Base-by-base conservation (phyloP, 139 green algal species). In the Micromonas commoda region DNA sequence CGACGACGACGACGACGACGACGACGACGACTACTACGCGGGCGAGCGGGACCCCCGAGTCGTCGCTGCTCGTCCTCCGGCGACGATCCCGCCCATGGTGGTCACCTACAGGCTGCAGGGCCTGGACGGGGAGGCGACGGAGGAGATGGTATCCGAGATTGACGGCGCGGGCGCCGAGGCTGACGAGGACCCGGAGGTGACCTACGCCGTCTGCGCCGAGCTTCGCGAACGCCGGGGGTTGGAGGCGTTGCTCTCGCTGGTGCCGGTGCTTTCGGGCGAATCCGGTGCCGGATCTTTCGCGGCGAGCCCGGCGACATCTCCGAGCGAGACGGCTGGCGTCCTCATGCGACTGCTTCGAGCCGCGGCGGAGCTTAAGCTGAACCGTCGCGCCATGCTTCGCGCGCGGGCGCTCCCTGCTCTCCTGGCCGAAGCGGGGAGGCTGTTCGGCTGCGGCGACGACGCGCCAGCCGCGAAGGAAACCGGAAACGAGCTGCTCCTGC, bases 81-180 rank as follows among this genome's bases (percentile, higher is more conserved):
- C 3, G 64, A 19, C 1, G 53, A 13, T 1, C 23, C n/a, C 19
- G 33, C 66, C 31, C 28, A 90, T 92, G 87, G 52, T 80, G 2
- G 68, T 92, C 6, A 91, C 84, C 16, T 92, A 86, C 82, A 77
- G 85, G 23, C 73, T 88, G 35, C 82, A 87, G 73, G 88, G 88
- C 0, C 53, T 92, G 54, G 88, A 92, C 66, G 88, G 88, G 0
- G 88, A 92, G 57, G 88, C 88, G 3, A 91, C 88, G 5, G 88
- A 92, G 77, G 81, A 84, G 0, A 80, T 89, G 28, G 71, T 91
- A n/a, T 83, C 86, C n/a, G 66, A 84, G 23, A 53, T 92, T 20
- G 69, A 72, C 26, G 76, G 82, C 23, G 76, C 65, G 0, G 70
- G 71, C 2, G 64, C 64, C 23, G 76, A 77, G 26, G n/a, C n/a